Percentiles rank a stretch among this genome's conserved stretches.
phyloP scores from a whole-genome alignment of 164 flowering plant genomes.

The Vitis labrusca region DNA sequence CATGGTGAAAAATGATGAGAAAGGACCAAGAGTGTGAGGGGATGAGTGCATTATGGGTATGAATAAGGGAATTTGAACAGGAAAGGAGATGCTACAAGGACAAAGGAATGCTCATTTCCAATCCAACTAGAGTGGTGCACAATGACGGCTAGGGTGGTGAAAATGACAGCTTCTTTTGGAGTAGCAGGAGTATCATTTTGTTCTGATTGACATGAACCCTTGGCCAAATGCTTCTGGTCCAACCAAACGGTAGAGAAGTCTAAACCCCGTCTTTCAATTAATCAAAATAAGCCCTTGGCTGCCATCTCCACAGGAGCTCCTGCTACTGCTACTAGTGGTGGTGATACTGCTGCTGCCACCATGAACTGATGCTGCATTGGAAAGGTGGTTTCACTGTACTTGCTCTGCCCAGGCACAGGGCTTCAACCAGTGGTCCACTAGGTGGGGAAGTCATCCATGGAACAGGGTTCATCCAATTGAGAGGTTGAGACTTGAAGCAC shows the following conservation, averaged over 20 bases:
- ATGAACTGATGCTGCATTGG: conserved; percentile 18
- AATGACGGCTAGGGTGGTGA: too few species aligned
- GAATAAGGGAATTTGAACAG: too few species aligned
- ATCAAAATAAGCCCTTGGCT: conserved; percentile 24
- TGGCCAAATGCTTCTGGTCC: neutral
- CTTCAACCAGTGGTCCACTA: conserved; percentile 86
- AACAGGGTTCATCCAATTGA: conserved; percentile 41
- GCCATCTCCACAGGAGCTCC: conserved; percentile 27
- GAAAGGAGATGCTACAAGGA: too few species aligned
- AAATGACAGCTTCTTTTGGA: too few species aligned
- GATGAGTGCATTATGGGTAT: too few species aligned
- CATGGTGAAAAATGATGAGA: too few species aligned
- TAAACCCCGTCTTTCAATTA: neutral
- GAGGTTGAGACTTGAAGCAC: conserved; percentile 13
- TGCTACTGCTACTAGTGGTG: conserved; percentile 21
- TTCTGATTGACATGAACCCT: too few species aligned
- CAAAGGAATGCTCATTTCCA: too few species aligned
- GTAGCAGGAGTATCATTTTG: too few species aligned
- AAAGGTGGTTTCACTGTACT: conserved; percentile 12
- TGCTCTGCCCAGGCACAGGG: conserved; percentile 46
- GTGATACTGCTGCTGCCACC: conserved; percentile 18
- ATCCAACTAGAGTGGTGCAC: too few species aligned
- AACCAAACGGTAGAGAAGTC: neutral
- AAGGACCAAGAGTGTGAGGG: too few species aligned
- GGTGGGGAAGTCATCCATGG: conserved; percentile 55